Evolutionary conservation across 1,284 basidiomycete genomes (phyloP).

Genomic region (Mycosarcoma maydis): DNA sequence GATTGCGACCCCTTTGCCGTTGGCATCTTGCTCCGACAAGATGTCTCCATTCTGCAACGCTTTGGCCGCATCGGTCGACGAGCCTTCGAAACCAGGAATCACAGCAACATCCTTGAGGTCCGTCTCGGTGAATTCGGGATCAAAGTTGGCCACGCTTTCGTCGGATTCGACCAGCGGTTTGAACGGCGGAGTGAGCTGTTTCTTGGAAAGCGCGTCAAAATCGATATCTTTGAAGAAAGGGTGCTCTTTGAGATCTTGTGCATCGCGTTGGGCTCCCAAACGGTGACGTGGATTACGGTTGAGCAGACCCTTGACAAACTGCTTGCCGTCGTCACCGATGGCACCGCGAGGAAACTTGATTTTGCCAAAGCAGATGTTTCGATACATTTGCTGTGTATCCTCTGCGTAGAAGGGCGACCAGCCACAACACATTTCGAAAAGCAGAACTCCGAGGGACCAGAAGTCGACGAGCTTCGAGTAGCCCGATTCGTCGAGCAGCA

Average conservation of each 20-base stretch:
- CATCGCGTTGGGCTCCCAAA: constrained; percentile 87
- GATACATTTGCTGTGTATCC: constrained; percentile 99
- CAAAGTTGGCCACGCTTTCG: constrained; percentile 96
- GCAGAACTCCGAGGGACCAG: constrained; percentile 82
- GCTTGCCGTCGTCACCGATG: constrained; percentile 97
- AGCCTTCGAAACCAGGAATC: constrained; percentile 58
- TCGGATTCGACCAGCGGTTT: constrained; percentile 98
- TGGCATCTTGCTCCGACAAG: constrained; percentile 18
- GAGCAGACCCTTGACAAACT: constrained; percentile 97
- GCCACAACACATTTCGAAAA: constrained; percentile 90
- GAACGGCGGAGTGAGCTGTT: constrained; percentile 95
- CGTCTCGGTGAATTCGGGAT: constrained; percentile 93
- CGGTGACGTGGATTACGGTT: constrained; percentile 98
- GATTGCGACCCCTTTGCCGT: constrained; percentile 45
- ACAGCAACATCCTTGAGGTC: constrained; percentile 71
- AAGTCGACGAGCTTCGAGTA: constrained; percentile 99
- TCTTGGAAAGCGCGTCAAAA: constrained; percentile 74
- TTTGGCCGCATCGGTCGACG: constrained; percentile 26
- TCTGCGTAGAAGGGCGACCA: constrained; percentile 99
- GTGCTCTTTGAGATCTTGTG: constrained; percentile 94
- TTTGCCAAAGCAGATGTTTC: constrained; percentile 95
- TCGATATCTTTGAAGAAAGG: constrained; percentile 87
- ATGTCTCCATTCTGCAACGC: constrained; percentile 33
- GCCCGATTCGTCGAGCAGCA: constrained; percentile 96
- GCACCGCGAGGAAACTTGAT: constrained; percentile 97